A percentile compares a stretch with the other conserved stretches of the same genome.
These are phyloP conservation scores for Pseudogymnoascus sp. DNA, from an alignment of 2,329 filamentous ascomycete species.

Conservation along the genomic window DNA sequence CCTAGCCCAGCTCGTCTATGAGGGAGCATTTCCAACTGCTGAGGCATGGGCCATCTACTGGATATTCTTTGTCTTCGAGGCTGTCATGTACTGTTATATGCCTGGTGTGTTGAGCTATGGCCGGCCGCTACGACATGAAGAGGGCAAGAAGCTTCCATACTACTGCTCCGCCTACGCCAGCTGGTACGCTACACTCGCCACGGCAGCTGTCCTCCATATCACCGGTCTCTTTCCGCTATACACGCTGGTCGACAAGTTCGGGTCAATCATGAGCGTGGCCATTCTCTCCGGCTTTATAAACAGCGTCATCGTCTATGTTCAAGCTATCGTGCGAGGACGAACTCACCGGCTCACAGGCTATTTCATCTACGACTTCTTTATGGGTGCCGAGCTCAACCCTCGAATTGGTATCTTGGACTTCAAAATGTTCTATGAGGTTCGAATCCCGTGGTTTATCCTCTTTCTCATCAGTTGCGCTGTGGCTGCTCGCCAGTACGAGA, in stretches of 20 bases:
- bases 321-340: slow-evolving; percentile 69
- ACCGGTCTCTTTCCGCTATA: slow-evolving; percentile 82
- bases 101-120: slow-evolving; percentile 84
- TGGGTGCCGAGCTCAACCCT: slow-evolving; percentile 81
- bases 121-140: slow-evolving; percentile 75
- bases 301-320: slow-evolving; percentile 77
- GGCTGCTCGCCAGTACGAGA: slow-evolving; percentile 75
- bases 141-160: slow-evolving; percentile 81
- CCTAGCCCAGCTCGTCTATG: slow-evolving; percentile 66
- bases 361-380: slow-evolving; percentile 81
- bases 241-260: slow-evolving; percentile 91
- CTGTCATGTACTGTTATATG: slow-evolving; percentile 71
- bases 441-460: slow-evolving; percentile 86
- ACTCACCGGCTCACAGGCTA: slow-evolving; percentile 88
- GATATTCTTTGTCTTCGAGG: slow-evolving; percentile 83
- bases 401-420: slow-evolving; percentile 76
- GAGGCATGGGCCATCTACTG: slow-evolving; percentile 93
- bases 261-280: slow-evolving; percentile 83
- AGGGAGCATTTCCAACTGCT: slow-evolving; percentile 72
- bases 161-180: slow-evolving; percentile 87
- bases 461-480: slow-evolving; percentile 70
- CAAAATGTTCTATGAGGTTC: slow-evolving; percentile 95
- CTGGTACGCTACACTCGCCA: slow-evolving; percentile 76
- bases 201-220: slow-evolving; percentile 68
- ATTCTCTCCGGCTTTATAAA: slow-evolving; percentile 86